Evolutionary conservation across 2,329 filamentous ascomycete species (phyloP), one percentile per base, ranked within the genome.

Genomic region (Ophiostoma angusticollis): DNA sequence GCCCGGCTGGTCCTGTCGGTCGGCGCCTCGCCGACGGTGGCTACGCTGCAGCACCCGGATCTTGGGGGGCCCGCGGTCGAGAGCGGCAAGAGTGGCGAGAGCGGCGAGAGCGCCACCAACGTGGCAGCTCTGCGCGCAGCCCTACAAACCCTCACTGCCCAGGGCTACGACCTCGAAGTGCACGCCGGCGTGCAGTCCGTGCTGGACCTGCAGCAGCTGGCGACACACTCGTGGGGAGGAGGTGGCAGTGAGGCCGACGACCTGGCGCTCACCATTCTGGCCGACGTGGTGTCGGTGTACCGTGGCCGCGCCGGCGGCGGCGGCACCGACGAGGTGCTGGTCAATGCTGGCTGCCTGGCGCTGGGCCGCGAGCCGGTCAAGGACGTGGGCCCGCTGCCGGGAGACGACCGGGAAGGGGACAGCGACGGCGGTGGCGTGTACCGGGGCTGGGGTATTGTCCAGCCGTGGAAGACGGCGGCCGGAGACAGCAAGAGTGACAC

Each of bases 201-300:
- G 3, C 68, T 89, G 8, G 84, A 91, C 55, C 64, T 87, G 49
- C 84, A 91, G 55, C 84, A 91, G 55, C 64, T 89, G 2, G 76
- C 81, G 1, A 84, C 82, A 0, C 73, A 79, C 49, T 77, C 80
- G 4, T 53, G 60, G 36, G 49, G 64, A 44, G 47, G 52, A 11
- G 52, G 52, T 17, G 65, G 7, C 22, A 9, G 19, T 11, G 36
- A 38, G 32, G 25, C 66, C 45, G 56, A 64, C 3, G 71, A 78
- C 48, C 67, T 89, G 22, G 81, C 72, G 1, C 59, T 86, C 23
- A 75, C 71, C 0, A 66, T 87, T 9, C 58, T 87, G n/a, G 73
- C 76, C 0, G 82, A 91, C 53, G 72, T 89, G 0, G 72, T 74
- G 25, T 78, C 74, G 40, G 54, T 80, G 2, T 91, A 91, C 52